Conservation (phyloP, 768 basidiomycete genomes). For the Macrolepiota fuliginosa region DNA sequence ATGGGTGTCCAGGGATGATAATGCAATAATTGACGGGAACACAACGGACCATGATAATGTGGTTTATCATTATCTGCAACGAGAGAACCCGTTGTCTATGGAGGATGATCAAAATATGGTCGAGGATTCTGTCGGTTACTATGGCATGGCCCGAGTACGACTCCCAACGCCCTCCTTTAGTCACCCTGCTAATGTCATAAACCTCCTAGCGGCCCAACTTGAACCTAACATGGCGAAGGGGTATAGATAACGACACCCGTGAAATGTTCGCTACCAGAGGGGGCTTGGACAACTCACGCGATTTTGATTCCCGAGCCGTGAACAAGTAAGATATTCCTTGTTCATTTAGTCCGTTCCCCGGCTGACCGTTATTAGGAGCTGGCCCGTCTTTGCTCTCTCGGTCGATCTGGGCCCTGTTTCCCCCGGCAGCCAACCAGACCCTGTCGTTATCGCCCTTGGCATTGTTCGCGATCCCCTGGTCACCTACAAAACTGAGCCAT, state of each 20-base stretch:
- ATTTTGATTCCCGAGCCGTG: too few species aligned
- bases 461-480: slow-evolving; percentile 34
- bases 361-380: slow-evolving; percentile 17
- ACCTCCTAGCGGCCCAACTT: too few species aligned
- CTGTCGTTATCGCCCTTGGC: slow-evolving; percentile 34
- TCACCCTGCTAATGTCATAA: too few species aligned
- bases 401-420: slow-evolving; percentile 40
- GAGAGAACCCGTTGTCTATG: slow-evolving; percentile 29
- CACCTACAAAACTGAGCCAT: slow-evolving; percentile 24
- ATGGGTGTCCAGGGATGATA: slow-evolving; percentile 31
- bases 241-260: too few species aligned
- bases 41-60: slow-evolving; percentile 28
- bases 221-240: too few species aligned
- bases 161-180: not conserved
- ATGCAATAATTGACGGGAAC: slow-evolving; percentile 40
- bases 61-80: slow-evolving; percentile 42
- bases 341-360: not conserved
- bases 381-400: slow-evolving; percentile 49
- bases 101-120: slow-evolving; percentile 42
- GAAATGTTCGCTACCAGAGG: too few species aligned
- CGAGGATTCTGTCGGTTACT: slow-evolving; percentile 47
- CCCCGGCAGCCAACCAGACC: slow-evolving; percentile 18
- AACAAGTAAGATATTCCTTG: too few species aligned
- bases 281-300: too few species aligned
- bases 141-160: slow-evolving; percentile 37